Evolutionary conservation across 2,329 filamentous ascomycete species (phyloP).

Genomic region (Penicillium sp.): DNA sequence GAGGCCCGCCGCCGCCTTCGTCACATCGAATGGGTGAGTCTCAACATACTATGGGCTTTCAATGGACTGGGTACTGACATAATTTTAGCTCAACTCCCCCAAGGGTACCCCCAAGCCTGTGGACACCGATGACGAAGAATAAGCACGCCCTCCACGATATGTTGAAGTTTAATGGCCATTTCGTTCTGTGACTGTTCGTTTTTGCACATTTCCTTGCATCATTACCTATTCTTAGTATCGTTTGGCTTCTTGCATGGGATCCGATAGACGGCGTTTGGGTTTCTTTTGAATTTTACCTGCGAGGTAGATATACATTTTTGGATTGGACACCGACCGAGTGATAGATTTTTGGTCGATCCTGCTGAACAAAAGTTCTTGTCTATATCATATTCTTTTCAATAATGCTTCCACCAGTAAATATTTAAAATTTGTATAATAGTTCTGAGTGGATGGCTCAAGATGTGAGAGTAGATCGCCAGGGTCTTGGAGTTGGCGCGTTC

Average conservation of each 20-base stretch:
- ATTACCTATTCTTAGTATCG: constrained; percentile 21
- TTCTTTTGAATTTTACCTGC: constrained; percentile 11
- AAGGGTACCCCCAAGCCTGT: constrained; percentile 78
- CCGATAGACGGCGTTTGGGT: constrained; percentile 31
- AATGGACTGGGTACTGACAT: constrained; percentile 10
- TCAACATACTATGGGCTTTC: constrained; percentile 8
- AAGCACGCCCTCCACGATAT: constrained; percentile 22
- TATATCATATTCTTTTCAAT: constrained; percentile 1
- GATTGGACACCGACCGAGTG: constrained; percentile 3
- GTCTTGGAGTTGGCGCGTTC: neutral
- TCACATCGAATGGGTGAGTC: constrained; percentile 66
- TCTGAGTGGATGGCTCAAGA: neutral
- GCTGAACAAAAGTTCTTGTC: constrained; percentile 23
- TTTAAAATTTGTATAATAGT: neutral
- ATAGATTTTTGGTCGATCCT: constrained; percentile 10
- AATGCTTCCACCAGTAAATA: neutral
- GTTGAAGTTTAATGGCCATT: constrained; percentile 28
- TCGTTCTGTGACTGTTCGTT: constrained; percentile 13
- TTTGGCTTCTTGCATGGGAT: constrained; percentile 27
- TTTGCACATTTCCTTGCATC: constrained; percentile 25
- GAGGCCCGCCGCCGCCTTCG: constrained; percentile 84
- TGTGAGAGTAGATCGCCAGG: neutral
- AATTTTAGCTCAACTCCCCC: constrained; percentile 77
- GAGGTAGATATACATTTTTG: constrained; percentile 24
- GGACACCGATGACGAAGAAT: constrained; percentile 76